A percentile compares a stretch with the other conserved stretches of the same genome.
These are phyloP conservation scores for Juglanconis sp. DNA, from an alignment of 2,329 filamentous ascomycete genomes.

Conservation along the genomic window DNA sequence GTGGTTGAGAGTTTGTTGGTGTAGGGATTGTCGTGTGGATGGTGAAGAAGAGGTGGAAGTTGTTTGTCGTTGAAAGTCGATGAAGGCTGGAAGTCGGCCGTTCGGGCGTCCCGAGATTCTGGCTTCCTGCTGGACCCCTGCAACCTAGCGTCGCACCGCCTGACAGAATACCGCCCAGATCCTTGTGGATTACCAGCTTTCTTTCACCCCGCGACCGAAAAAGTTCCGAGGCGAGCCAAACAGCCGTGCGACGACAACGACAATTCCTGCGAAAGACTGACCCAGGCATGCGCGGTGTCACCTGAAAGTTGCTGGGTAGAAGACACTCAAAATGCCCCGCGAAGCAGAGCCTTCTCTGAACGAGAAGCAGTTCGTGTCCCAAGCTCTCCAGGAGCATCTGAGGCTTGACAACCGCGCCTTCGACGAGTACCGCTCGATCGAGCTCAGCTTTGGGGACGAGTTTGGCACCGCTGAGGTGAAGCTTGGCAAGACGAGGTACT, in stretches of 20 bases:
- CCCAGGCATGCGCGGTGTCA: constrained; percentile 19
- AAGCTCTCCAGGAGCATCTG: constrained; percentile 76
- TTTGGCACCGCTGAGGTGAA: constrained; percentile 86
- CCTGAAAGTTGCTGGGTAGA: constrained; percentile 20
- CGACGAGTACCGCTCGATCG: constrained; percentile 74
- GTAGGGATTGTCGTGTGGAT: neutral
- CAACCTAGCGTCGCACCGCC: constrained; percentile 13
- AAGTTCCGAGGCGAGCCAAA: constrained; percentile 5
- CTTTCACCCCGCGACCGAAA: constrained; percentile 14
- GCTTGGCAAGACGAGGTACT: constrained; percentile 84
- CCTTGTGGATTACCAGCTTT: neutral
- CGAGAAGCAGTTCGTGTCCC: constrained; percentile 80
- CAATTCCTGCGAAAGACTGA: neutral
- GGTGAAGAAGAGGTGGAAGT: neutral
- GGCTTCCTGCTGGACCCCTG: constrained; percentile 8
- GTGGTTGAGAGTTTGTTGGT: neutral
- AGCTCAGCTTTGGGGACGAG: constrained; percentile 82
- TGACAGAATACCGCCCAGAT: constrained; percentile 9
- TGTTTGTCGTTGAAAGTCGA: neutral
- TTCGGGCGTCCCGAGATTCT: constrained; percentile 7
- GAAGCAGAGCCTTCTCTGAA: constrained; percentile 88
- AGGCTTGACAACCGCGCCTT: constrained; percentile 81
- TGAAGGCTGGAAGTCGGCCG: constrained; percentile 3
- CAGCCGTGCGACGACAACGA: neutral
- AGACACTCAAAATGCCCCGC: constrained; percentile 68